These are phyloP conservation scores for Mediolabrus comicus DNA, from an alignment of 108 stramenopile species.

Conservation along the genomic window DNA sequence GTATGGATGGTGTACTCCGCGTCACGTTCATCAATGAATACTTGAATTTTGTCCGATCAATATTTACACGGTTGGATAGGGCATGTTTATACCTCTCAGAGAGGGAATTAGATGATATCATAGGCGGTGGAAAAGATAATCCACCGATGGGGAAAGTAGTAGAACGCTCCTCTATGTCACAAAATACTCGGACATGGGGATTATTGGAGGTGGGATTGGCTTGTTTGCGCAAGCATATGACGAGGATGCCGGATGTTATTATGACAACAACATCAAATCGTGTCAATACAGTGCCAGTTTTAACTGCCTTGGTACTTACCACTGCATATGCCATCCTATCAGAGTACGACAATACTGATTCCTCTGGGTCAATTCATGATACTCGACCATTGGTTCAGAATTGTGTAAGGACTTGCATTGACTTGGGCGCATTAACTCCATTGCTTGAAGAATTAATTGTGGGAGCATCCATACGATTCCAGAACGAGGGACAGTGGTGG, in stretches of 20 bases:
- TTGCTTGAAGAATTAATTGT: conserved; percentile 37
- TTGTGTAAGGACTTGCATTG: conserved; percentile 37
- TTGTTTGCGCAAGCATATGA: conserved; percentile 41
- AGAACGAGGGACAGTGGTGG: conserved; percentile 25
- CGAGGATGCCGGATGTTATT: background rate
- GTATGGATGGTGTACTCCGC: conserved; percentile 22
- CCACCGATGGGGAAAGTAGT: conserved; percentile 27
- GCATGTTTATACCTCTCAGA: conserved; percentile 45
- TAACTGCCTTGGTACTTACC: conserved; percentile 17
- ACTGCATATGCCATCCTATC: conserved; percentile 33
- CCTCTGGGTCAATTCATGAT: conserved; percentile 7
- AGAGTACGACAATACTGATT: conserved; percentile 20
- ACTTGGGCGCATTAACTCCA: conserved; percentile 23
- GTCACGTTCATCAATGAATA: conserved; percentile 31
- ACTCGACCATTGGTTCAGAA: conserved; percentile 31
- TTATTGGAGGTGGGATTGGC: conserved; percentile 51
- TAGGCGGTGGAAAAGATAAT: background rate
- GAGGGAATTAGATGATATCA: conserved; percentile 9
- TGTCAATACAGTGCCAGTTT: conserved; percentile 4
- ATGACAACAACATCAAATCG: background rate
- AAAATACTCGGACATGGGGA: conserved; percentile 33
- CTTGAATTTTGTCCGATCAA: conserved; percentile 70
- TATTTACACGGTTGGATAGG: conserved; percentile 83
- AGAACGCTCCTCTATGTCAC: conserved; percentile 21
- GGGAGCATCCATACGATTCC: conserved; percentile 20